phyloP scores from a whole-genome alignment of 495 filamentous ascomycete genomes.

The Glonium stellatum region DNA sequence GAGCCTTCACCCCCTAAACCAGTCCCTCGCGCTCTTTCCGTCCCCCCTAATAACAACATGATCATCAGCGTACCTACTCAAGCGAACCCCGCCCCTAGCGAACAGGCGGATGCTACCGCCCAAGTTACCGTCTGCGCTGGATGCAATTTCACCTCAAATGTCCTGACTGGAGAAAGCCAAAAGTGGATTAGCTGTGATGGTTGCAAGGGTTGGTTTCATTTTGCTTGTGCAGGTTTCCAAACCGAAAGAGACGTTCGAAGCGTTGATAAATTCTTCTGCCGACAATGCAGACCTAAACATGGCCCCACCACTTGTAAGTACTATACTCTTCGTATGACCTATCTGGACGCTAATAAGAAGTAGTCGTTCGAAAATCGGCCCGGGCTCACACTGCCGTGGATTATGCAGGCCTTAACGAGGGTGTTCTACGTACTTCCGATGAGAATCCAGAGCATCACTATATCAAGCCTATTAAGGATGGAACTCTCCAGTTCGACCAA shows the following conservation, averaged over 20 bases:
- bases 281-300: slow-evolving; percentile 49
- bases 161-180: slow-evolving; percentile 31
- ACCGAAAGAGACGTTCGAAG: slow-evolving; percentile 60
- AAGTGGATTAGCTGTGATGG: slow-evolving; percentile 69
- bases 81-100: background rate
- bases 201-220: slow-evolving; percentile 70
- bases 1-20: no score
- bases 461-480: slow-evolving; percentile 63
- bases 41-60: slow-evolving; percentile 22
- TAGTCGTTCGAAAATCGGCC: slow-evolving; percentile 43
- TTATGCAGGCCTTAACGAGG: slow-evolving; percentile 67
- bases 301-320: slow-evolving; percentile 64
- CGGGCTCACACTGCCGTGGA: slow-evolving; percentile 66
- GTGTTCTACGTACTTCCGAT: slow-evolving; percentile 61
- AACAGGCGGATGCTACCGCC: background rate
- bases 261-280: slow-evolving; percentile 68
- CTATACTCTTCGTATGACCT: background rate
- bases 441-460: slow-evolving; percentile 69
- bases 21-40: slow-evolving; percentile 23
- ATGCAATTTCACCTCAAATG: slow-evolving; percentile 31
- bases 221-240: slow-evolving; percentile 65
- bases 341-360: slow-evolving; percentile 7
- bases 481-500: slow-evolving; percentile 53
- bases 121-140: slow-evolving; percentile 36
- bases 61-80: background rate